Conservation (phyloP, 257 asterid species). For the Osmanthus fragrans region DNA sequence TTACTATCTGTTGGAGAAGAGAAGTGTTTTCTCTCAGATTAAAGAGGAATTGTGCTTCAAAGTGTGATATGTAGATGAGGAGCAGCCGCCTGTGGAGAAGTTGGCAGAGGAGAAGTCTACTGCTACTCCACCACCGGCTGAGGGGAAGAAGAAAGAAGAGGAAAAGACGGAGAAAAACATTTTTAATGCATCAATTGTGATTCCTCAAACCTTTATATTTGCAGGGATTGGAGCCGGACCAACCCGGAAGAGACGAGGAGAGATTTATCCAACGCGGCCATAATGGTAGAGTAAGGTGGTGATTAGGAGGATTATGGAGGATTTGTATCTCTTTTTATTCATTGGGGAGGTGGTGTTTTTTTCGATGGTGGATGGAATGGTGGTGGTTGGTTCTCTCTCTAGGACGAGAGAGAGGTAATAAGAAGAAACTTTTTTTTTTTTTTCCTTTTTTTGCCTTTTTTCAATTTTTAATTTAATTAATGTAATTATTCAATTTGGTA, state of each 20-base stretch:
- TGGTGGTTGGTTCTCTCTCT: slow-evolving; percentile 25
- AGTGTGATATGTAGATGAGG: slow-evolving; percentile 61
- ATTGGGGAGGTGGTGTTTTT: slow-evolving; percentile 28
- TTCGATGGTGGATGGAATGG: neutral
- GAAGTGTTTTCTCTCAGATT: slow-evolving; percentile 88
- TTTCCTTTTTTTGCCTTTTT: too few relatives aligned
- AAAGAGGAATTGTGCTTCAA: slow-evolving; percentile 83
- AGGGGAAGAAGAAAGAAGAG: neutral
- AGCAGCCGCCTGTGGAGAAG: slow-evolving; percentile 29
- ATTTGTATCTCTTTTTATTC: slow-evolving; percentile 38
- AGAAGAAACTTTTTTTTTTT: too few relatives aligned
- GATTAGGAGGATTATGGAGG: neutral
- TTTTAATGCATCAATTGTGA: too few relatives aligned
- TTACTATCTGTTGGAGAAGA: slow-evolving; percentile 78
- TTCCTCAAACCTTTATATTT: too few relatives aligned
- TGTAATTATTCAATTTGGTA: too few relatives aligned
- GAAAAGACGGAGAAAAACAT: slow-evolving; percentile 39
- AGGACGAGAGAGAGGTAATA: slow-evolving; percentile 6
- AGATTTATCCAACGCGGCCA: slow-evolving; percentile 57
- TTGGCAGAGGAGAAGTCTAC: slow-evolving; percentile 45
- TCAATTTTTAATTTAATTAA: too few relatives aligned
- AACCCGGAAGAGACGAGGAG: slow-evolving; percentile 50
- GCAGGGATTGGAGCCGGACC: too few relatives aligned
- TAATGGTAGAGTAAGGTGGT: slow-evolving; percentile 35
- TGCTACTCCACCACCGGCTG: slow-evolving; percentile 36